Evolutionary conservation across 305 asterid genomes (phyloP).

Genomic region (Solanum chacoense): DNA sequence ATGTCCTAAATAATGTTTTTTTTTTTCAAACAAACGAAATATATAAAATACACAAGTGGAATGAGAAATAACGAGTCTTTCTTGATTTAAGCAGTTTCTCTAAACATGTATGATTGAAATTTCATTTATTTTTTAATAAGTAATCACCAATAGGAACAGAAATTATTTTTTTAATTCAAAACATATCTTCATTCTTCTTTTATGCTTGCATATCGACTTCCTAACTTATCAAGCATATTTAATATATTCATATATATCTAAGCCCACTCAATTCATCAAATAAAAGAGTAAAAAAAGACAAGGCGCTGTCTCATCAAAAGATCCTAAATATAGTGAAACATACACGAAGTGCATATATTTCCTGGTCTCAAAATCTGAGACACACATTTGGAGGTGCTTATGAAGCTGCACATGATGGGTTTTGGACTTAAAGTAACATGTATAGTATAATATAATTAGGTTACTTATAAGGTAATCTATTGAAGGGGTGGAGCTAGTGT

Average conservation of each 20-base stretch:
- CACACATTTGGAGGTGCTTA: not conserved
- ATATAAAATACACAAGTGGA: not conserved
- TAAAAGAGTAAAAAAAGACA: not conserved
- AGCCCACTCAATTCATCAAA: not conserved
- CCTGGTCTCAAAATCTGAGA: not conserved
- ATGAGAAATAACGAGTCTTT: not conserved
- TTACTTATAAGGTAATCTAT: not conserved
- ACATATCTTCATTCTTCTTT: not conserved
- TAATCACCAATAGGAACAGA: not conserved
- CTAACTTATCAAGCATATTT: not conserved
- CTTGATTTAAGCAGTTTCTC: not conserved
- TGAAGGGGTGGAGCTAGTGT: not conserved
- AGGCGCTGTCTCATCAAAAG: not conserved
- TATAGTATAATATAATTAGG: not conserved
- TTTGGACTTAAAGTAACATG: not conserved
- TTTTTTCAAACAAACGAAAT: not conserved
- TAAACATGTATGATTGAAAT: not conserved
- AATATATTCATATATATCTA: not conserved
- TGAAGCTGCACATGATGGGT: not conserved
- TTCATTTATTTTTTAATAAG: not conserved
- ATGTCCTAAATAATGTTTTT: not conserved
- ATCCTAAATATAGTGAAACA: not conserved
- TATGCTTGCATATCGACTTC: not conserved
- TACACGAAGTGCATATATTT: not conserved
- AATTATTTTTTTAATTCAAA: not conserved